Evolutionary conservation across 116 monocot species (phyloP).

Genomic region (Dioscorea cayenensis): DNA sequence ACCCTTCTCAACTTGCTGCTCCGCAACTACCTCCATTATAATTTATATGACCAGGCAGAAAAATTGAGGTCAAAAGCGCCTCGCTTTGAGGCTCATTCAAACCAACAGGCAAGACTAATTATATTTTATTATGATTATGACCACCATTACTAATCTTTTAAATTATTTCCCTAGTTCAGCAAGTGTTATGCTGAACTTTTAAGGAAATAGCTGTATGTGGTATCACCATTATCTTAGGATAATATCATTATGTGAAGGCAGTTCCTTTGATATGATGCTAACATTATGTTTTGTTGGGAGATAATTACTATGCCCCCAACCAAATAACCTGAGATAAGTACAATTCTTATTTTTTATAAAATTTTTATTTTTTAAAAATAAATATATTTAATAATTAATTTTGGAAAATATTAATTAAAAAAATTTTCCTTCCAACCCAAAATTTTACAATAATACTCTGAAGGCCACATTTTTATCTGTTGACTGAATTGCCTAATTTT

Average conservation of each 20-base stretch:
- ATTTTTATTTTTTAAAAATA: too few relatives aligned
- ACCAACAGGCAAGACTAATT: constrained; percentile 51
- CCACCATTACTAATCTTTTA: background rate
- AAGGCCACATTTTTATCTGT: background rate
- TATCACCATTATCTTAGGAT: background rate
- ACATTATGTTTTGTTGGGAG: background rate
- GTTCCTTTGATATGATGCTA: background rate
- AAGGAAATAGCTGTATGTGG: background rate
- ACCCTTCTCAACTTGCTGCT: constrained; percentile 87
- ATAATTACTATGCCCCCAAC: too few relatives aligned
- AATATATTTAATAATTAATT: too few relatives aligned
- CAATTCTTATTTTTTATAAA: too few relatives aligned
- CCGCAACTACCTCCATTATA: constrained; percentile 94
- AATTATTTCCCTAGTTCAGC: background rate
- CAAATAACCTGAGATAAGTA: too few relatives aligned
- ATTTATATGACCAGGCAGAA: constrained; percentile 88
- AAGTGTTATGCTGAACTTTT: background rate
- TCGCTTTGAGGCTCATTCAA: constrained; percentile 89
- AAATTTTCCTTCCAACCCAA: too few relatives aligned
- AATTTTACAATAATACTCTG: too few relatives aligned
- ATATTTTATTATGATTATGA: background rate
- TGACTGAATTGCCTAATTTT: too few relatives aligned
- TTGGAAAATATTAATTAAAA: too few relatives aligned
- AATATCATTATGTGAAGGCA: background rate
- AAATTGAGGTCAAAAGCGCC: constrained; percentile 93